Conservation (phyloP, 2,329 filamentous ascomycete species). For the Chlorencoelia australis region DNA sequence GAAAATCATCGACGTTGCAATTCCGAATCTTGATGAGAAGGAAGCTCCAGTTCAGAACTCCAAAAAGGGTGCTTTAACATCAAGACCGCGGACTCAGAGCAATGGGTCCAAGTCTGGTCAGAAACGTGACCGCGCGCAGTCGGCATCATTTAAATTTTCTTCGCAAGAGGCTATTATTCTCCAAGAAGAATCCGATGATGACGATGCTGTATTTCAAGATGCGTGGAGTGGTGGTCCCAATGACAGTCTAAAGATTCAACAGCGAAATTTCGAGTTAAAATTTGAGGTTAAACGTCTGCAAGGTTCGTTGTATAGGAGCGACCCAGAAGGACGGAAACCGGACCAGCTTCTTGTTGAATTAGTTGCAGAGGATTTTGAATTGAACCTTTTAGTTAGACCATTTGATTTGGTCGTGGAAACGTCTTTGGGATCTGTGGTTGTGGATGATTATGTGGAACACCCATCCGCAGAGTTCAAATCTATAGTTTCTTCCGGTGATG, state of each 20-base stretch:
- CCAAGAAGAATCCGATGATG: slow-evolving; percentile 45
- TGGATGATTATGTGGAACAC: slow-evolving; percentile 90
- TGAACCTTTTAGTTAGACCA: slow-evolving; percentile 79
- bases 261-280: slow-evolving; percentile 90
- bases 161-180: slow-evolving; percentile 68
- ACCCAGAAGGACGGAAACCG: slow-evolving; percentile 62
- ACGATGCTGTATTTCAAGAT: slow-evolving; percentile 58
- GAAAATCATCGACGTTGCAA: slow-evolving; percentile 89
- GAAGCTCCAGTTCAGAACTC: slow-evolving; percentile 22
- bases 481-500: slow-evolving; percentile 77
- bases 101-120: slow-evolving; percentile 32
- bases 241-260: slow-evolving; percentile 62
- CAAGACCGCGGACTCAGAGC: slow-evolving; percentile 19
- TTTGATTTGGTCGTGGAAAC: slow-evolving; percentile 94
- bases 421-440: slow-evolving; percentile 71
- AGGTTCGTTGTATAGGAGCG: slow-evolving; percentile 82
- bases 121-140: slow-evolving; percentile 44
- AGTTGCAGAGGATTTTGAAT: slow-evolving; percentile 76
- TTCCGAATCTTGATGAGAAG: slow-evolving; percentile 66
- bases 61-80: slow-evolving; percentile 3
- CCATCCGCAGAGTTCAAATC: slow-evolving; percentile 89
- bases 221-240: slow-evolving; percentile 46
- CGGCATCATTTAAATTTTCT: slow-evolving; percentile 65
- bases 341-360: slow-evolving; percentile 84
- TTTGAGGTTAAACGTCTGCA: slow-evolving; percentile 93